Evolutionary conservation across 1,139 yeast species (phyloP), one percentile per base, ranked within the genome.

Genomic region (Debaryomyces coudertii): DNA sequence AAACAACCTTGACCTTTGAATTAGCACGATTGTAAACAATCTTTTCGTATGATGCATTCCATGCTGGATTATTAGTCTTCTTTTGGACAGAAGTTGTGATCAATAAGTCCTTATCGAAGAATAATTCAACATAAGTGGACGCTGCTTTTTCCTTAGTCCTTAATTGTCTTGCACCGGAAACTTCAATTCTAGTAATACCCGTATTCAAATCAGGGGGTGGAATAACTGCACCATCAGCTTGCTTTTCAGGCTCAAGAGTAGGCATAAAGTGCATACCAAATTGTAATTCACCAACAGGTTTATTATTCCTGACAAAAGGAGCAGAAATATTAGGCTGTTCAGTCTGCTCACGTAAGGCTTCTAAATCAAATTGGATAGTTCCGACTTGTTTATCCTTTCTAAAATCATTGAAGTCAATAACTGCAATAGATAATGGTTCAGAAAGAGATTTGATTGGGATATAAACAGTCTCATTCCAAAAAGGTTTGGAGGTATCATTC

Each of bases 121-220:
- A 78, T 42, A 90, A 57, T 61, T 90, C 95, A 36, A 85, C 90
- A 63, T 74, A 87, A 2, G 90, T 73, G n/a, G 87, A 69, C 28
- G 83, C 73, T 16, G 73, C 70, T 54, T 80, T 73, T 36, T 73
- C 78, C 11, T 61, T 55, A 60, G 62, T 69, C 65, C 52, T 67
- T 71, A 66, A 72, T 64, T 77, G 71, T 65, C 84, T 75, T 20
- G 81, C 84, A 51, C 76, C 81, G n/a, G 63, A 55, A 41, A 82
- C 61, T 47, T 71, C 75, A 48, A 87, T 65, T 58, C 85, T 79
- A 23, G 87, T 83, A 57, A 93, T 85, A 76, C 99, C 99, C 15
- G 97, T 89, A 66, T 90, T 90, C 65, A 90, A 81, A 55, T 90
- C 97, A 43, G 96, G 97, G 40, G 96, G 90, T 40, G 96, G 92